Conservation (phyloP, 2,329 filamentous ascomycete genomes). For the Trichoderma semiorbis region DNA sequence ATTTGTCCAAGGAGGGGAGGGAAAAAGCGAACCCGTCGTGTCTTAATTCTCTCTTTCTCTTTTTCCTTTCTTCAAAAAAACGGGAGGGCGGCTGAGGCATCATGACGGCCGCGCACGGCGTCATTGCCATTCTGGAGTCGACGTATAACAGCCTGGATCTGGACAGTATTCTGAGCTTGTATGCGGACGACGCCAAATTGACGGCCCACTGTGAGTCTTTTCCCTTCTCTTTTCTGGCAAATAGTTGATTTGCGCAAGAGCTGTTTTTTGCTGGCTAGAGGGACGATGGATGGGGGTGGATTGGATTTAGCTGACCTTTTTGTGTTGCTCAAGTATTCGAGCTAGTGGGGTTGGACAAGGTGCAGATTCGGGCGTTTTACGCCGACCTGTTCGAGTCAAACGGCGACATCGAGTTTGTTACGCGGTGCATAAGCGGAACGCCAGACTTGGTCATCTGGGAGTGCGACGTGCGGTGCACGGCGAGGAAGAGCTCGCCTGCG, state of each 20-base stretch:
- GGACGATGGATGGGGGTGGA: neutral
- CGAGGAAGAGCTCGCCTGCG: neutral
- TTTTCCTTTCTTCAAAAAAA: neutral
- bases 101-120: slow-evolving; percentile 5
- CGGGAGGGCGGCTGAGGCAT: neutral
- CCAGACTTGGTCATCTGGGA: slow-evolving; percentile 6
- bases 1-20: neutral
- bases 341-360: neutral
- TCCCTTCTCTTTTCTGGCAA: neutral
- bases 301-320: neutral
- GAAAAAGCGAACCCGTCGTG: neutral
- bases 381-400: neutral
- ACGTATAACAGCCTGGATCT: slow-evolving; percentile 11
- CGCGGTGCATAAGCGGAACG: slow-evolving; percentile 1
- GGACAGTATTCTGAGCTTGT: slow-evolving; percentile 6
- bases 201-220: slow-evolving; percentile 10
- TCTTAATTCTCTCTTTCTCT: neutral
- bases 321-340: neutral
- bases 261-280: neutral
- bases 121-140: slow-evolving; percentile 12
- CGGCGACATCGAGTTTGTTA: neutral
- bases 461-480: neutral
- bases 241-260: neutral
- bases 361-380: neutral
- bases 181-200: slow-evolving; percentile 10